A percentile compares a stretch with the other conserved stretches of the same genome.
Conservation (phyloP, 352 stramenopile species). For the Globisporangium megalacanthum region DNA sequence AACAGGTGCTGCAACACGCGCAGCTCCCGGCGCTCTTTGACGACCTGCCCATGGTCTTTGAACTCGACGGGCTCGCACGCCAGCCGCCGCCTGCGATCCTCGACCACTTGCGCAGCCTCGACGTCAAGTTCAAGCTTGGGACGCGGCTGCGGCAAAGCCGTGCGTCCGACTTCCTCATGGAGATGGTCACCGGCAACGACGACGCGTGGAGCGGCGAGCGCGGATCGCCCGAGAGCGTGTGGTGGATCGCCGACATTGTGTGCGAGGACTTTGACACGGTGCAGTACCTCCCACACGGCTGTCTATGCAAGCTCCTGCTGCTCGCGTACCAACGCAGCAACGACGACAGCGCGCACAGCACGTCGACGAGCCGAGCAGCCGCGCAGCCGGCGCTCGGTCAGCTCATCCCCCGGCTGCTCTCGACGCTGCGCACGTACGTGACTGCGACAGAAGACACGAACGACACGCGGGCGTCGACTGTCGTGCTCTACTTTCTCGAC, state of each 20-base stretch:
- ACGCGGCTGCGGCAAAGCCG: slow-evolving; percentile 73
- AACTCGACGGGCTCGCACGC: slow-evolving; percentile 56
- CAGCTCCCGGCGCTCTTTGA: slow-evolving; percentile 39
- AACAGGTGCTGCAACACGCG: slow-evolving; percentile 51
- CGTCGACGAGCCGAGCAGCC: slow-evolving; percentile 8
- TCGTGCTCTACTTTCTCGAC: slow-evolving; percentile 72
- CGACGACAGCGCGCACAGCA: neutral
- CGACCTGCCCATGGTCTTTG: slow-evolving; percentile 70
- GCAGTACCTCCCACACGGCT: slow-evolving; percentile 72
- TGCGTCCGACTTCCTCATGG: slow-evolving; percentile 79
- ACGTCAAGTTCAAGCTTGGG: slow-evolving; percentile 73
- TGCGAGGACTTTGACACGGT: slow-evolving; percentile 80
- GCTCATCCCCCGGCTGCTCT: slow-evolving; percentile 49
- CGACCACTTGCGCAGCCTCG: slow-evolving; percentile 61
- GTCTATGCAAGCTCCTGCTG: slow-evolving; percentile 73
- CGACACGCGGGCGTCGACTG: slow-evolving; percentile 23
- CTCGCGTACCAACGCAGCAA: slow-evolving; percentile 22
- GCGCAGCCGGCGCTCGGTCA: slow-evolving; percentile 32
- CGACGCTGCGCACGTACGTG: slow-evolving; percentile 56
- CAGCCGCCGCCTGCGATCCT: slow-evolving; percentile 68
- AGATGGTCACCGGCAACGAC: slow-evolving; percentile 63
- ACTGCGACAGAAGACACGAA: slow-evolving; percentile 23
- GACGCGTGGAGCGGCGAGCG: slow-evolving; percentile 16
- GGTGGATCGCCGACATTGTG: slow-evolving; percentile 87
- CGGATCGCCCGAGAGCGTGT: slow-evolving; percentile 33